Base-by-base conservation (phyloP, 768 basidiomycete species). In the Calocybe indica region DNA sequence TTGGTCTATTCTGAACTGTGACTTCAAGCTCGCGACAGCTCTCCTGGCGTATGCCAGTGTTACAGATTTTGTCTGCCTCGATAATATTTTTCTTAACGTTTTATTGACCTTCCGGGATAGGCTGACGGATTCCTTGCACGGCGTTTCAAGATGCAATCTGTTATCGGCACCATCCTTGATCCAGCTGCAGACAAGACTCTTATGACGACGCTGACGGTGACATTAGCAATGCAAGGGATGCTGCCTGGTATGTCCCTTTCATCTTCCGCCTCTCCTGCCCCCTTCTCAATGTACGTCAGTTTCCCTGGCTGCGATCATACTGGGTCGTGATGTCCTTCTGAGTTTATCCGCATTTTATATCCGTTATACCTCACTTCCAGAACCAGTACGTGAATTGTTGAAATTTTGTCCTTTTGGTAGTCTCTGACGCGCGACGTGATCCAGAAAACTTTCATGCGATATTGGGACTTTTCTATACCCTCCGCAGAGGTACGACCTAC, bases 161-260 rank as follows among this genome's bases (percentile, higher is more conserved):
- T 98, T n/a, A 74, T 98, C 13, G 96, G 96, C 13, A 89, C 90
- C 7, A 92, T 98, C 48, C 76, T 99, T 9, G 96, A 99, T 63
- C 96, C 96, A 9, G 92, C 95, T 0, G 96, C 96, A 2, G 96
- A 99, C 76, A 99, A 99, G 66, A 75, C 81, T 8, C 70, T 99
- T 37, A 88, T 99, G 86, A 95, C 96, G 1, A 97, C 94, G 1
- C 70, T 99, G 58, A 91, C 90, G 0, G 69, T 93, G 40, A 86
- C 92, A 1, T 68, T 99, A 51, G 82, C 92, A 0, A 79, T 87
- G 76, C 85, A 88, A 54, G 84, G 80, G 14, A 71, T 95, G 55
- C 70, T 99, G 14, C 95, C 95, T 7, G 55, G 94, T 94, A 53
- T 52, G 83, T 73, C 6, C 29, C 12, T n/a, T 40, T 33, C 11